These are phyloP conservation scores for Saccharomyces uvarum DNA, from an alignment of 1,139 yeast genomes.

Conservation along the genomic window DNA sequence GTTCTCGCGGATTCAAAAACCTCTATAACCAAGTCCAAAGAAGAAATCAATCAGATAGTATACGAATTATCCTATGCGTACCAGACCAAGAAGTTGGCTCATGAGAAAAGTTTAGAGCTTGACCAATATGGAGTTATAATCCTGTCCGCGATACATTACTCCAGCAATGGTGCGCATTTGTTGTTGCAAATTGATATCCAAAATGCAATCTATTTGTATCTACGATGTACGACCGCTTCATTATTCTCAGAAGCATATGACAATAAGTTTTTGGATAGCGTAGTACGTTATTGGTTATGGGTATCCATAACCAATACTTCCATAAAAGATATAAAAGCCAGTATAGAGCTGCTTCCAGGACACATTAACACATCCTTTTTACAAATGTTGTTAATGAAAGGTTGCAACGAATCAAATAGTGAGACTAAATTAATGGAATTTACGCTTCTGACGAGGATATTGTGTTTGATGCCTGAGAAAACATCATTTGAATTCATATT, in stretches of 20 bases:
- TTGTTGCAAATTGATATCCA: constrained; percentile 14
- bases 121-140: constrained; percentile 32
- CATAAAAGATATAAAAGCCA: constrained; percentile 24
- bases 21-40: constrained; percentile 20
- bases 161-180: constrained; percentile 14
- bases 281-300: constrained; percentile 39
- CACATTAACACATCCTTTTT: constrained; percentile 36
- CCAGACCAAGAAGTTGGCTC: constrained; percentile 22
- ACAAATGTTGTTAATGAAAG: constrained; percentile 39
- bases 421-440: constrained; percentile 29
- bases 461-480: constrained; percentile 51
- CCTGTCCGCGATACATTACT: constrained; percentile 27
- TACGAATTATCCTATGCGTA: constrained; percentile 36
- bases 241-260: constrained; percentile 26
- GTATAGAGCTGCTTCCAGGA: constrained; percentile 24
- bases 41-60: constrained; percentile 32
- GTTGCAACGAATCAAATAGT: constrained; percentile 31
- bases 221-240: constrained; percentile 34
- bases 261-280: constrained; percentile 35
- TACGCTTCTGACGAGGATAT: constrained; percentile 47
- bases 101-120: constrained; percentile 25
- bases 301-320: constrained; percentile 33
- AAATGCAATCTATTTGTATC: constrained; percentile 28
- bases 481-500: constrained; percentile 52
- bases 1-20: constrained; percentile 24